A percentile compares a stretch with the other conserved stretches of the same genome.
Conservation (phyloP, 805 yeast genomes). For the Priceomyces haplophilus region DNA sequence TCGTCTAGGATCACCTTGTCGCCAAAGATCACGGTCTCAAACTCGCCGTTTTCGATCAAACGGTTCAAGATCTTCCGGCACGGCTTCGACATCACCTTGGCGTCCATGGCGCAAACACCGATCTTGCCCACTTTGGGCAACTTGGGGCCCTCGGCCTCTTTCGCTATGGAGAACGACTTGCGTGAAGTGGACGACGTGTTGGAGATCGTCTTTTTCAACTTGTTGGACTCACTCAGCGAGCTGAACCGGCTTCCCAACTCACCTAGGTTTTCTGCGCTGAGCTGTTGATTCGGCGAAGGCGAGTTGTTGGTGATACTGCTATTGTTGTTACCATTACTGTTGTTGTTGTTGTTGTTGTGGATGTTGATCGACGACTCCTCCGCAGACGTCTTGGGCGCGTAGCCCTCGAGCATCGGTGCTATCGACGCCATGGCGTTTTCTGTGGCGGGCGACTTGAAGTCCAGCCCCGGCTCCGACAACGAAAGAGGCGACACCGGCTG, state of each 20-base stretch:
- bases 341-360: no score
- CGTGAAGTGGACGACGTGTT: constrained; percentile 33
- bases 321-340: no score
- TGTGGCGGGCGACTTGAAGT: constrained; percentile 30
- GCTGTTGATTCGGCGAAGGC: constrained; percentile 10
- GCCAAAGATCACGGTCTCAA: constrained; percentile 94
- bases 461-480: constrained; percentile 15
- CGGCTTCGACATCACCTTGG: constrained; percentile 93
- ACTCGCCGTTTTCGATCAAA: constrained; percentile 88
- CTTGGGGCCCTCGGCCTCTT: constrained; percentile 44
- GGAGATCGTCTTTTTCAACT: constrained; percentile 34
- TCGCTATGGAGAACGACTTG: constrained; percentile 31
- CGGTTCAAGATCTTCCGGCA: constrained; percentile 87
- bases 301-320: constrained; percentile 2
- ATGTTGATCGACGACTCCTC: constrained; percentile 24
- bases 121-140: constrained; percentile 82
- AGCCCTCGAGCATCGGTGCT: constrained; percentile 74
- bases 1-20: constrained; percentile 96
- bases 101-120: constrained; percentile 99
- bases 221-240: constrained; percentile 16
- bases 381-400: constrained; percentile 60
- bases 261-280: constrained; percentile 16
- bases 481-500: constrained; percentile 37
- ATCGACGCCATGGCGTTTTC: constrained; percentile 71
- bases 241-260: constrained; percentile 18